Evolutionary conservation across 352 stramenopile species (phyloP).

Genomic region (Phytophthora kernoviae): DNA sequence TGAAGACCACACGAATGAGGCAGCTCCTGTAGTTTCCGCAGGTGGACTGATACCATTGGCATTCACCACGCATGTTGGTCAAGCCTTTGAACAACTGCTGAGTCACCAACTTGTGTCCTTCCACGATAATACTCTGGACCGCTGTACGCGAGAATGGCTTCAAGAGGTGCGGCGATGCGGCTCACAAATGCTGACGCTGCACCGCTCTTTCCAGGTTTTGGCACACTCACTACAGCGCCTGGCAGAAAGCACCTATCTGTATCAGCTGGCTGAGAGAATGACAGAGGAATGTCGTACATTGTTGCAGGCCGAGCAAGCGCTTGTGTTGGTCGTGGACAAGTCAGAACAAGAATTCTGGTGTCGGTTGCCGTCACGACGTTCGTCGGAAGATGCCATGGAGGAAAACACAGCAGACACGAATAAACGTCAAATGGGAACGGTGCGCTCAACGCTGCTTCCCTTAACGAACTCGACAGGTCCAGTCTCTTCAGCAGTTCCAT

Average conservation of each 20-base stretch:
- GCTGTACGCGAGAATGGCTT: constrained; percentile 67
- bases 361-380: constrained; percentile 37
- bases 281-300: constrained; percentile 51
- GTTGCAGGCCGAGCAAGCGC: constrained; percentile 60
- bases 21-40: neutral
- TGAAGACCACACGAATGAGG: constrained; percentile 5
- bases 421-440: constrained; percentile 34
- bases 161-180: constrained; percentile 58
- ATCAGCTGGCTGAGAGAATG: constrained; percentile 61
- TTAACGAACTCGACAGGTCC: constrained; percentile 8
- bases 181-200: constrained; percentile 57
- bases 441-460: constrained; percentile 50
- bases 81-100: constrained; percentile 65
- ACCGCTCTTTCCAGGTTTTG: constrained; percentile 67
- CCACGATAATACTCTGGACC: constrained; percentile 55
- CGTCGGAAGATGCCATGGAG: constrained; percentile 4
- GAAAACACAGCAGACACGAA: constrained; percentile 18
- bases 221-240: constrained; percentile 55
- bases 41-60: constrained; percentile 5
- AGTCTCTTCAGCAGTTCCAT: constrained; percentile 24
- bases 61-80: constrained; percentile 59
- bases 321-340: constrained; percentile 74
- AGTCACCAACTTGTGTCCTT: constrained; percentile 55
- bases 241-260: constrained; percentile 58
- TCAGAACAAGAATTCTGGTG: constrained; percentile 83